Conservation (phyloP, 805 yeast species). For the Brettanomyces anomalus region DNA sequence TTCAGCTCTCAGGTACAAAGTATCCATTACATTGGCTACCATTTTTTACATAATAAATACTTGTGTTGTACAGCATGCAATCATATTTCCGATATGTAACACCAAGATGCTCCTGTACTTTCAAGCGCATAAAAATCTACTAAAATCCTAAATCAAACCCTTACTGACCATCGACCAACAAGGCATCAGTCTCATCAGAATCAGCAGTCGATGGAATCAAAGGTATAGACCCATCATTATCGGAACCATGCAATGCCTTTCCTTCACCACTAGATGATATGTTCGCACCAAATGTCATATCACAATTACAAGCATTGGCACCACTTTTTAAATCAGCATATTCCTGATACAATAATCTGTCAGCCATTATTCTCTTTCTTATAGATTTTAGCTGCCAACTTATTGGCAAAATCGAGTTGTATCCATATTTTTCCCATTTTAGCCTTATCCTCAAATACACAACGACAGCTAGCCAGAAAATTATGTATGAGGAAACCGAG, state of each 20-base stretch:
- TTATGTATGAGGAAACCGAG: conserved; percentile 62
- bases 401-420: conserved; percentile 53
- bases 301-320: not conserved
- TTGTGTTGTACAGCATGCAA: no score
- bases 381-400: conserved; percentile 50
- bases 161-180: not conserved
- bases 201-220: not conserved
- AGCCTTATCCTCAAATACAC: conserved; percentile 31
- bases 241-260: not conserved
- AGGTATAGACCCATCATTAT: not conserved
- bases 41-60: no score
- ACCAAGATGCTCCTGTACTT: no score
- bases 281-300: no score
- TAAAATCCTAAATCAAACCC: no score
- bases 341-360: conserved; percentile 19
- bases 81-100: no score
- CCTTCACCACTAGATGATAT: not conserved
- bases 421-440: conserved; percentile 49
- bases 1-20: no score
- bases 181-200: not conserved
- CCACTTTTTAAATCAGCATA: conserved; percentile 3
- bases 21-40: no score
- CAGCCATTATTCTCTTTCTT: conserved; percentile 27
- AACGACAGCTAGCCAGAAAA: conserved; percentile 58
- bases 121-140: no score